Percentiles rank a stretch among this genome's conserved stretches.
phyloP scores from a whole-genome alignment of 495 filamentous ascomycete species.

The Cryomyces minteri region DNA sequence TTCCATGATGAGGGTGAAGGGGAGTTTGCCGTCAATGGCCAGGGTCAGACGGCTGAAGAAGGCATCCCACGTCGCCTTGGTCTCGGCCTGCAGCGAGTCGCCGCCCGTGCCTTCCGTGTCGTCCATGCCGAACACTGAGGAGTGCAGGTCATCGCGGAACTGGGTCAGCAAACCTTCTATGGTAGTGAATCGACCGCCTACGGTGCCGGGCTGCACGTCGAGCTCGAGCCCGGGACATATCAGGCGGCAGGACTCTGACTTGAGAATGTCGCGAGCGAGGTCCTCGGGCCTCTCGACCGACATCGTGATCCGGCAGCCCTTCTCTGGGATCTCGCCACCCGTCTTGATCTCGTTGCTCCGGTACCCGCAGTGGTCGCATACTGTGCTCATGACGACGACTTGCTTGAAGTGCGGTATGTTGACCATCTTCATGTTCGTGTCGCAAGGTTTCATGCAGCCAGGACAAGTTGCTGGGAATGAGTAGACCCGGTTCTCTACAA shows the following conservation, averaged over 20 bases:
- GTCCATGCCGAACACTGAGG: slow-evolving; percentile 64
- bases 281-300: slow-evolving; percentile 55
- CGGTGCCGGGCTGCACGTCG: slow-evolving; percentile 69
- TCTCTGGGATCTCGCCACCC: slow-evolving; percentile 76
- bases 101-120: slow-evolving; percentile 37
- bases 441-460: slow-evolving; percentile 64
- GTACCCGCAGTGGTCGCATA: slow-evolving; percentile 83
- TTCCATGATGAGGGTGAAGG: slow-evolving; percentile 71
- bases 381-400: slow-evolving; percentile 77
- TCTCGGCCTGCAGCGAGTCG: slow-evolving; percentile 48
- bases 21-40: slow-evolving; percentile 64
- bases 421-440: slow-evolving; percentile 87
- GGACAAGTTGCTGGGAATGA: slow-evolving; percentile 80
- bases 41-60: slow-evolving; percentile 63
- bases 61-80: slow-evolving; percentile 50
- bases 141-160: slow-evolving; percentile 70
- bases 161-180: slow-evolving; percentile 90
- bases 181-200: slow-evolving; percentile 94
- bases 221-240: slow-evolving; percentile 72
- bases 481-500: slow-evolving; percentile 78
- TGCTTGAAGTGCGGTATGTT: slow-evolving; percentile 95
- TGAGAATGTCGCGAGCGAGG: slow-evolving; percentile 81
- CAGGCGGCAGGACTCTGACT: slow-evolving; percentile 80
- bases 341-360: slow-evolving; percentile 92
- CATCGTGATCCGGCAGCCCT: slow-evolving; percentile 69